phyloP scores from a whole-genome alignment of 129 eudicot genomes.

The Helianthus tuberosus region DNA sequence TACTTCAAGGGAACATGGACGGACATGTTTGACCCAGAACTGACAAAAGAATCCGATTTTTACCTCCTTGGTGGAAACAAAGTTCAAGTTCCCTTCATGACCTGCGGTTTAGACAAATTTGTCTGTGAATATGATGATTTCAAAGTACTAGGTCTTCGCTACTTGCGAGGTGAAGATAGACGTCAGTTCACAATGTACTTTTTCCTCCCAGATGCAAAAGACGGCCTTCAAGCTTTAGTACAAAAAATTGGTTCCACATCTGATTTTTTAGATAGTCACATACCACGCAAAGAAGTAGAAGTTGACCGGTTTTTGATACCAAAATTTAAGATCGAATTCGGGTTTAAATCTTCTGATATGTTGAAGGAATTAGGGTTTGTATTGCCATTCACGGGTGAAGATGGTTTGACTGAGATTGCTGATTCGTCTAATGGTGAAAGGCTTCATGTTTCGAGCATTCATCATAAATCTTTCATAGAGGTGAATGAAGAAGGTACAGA shows the following conservation, averaged over 20 bases:
- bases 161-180: slow-evolving; percentile 64
- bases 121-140: slow-evolving; percentile 51
- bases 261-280: slow-evolving; percentile 54
- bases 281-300: slow-evolving; percentile 51
- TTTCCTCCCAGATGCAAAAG: slow-evolving; percentile 68
- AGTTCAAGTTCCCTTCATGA: slow-evolving; percentile 73
- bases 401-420: slow-evolving; percentile 66
- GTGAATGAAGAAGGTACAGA: slow-evolving; percentile 93
- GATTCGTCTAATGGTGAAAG: slow-evolving; percentile 48
- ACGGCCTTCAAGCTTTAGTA: slow-evolving; percentile 55
- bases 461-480: slow-evolving; percentile 77
- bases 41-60: slow-evolving; percentile 57
- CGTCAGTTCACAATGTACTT: slow-evolving; percentile 69
- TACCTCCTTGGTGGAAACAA: slow-evolving; percentile 60
- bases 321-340: slow-evolving; percentile 62
- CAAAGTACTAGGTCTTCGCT: slow-evolving; percentile 74
- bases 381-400: slow-evolving; percentile 54
- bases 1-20: slow-evolving; percentile 86
- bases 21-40: slow-evolving; percentile 58
- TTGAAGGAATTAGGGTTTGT: slow-evolving; percentile 61
- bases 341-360: slow-evolving; percentile 64
- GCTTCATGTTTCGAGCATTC: slow-evolving; percentile 60
- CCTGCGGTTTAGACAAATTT: slow-evolving; percentile 43
- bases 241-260: slow-evolving; percentile 48
- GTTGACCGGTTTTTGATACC: slow-evolving; percentile 61